Conservation (phyloP, 129 eudicot species). For the Sambucus nigra region DNA sequence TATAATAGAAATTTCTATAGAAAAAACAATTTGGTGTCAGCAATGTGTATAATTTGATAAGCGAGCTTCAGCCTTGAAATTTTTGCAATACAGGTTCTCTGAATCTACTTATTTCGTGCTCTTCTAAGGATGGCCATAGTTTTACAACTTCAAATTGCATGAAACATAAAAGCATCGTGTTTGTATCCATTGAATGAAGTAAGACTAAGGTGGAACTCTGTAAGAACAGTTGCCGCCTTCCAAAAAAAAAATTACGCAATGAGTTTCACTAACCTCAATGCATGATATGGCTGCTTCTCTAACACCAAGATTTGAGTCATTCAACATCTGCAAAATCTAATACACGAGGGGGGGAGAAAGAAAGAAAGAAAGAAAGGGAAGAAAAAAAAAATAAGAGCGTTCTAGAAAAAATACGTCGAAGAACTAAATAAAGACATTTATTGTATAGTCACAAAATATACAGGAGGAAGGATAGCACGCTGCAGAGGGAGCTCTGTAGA, state of each 20-base stretch:
- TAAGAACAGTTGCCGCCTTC: background rate
- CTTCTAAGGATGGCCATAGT: too few relatives aligned
- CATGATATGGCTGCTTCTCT: conserved; percentile 91
- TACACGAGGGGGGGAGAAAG: conserved; percentile 5
- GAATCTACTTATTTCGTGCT: too few relatives aligned
- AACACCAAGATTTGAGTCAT: conserved; percentile 84
- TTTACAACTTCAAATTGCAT: too few relatives aligned
- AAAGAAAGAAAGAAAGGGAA: background rate
- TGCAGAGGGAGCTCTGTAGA: conserved; percentile 94
- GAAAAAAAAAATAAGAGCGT: background rate
- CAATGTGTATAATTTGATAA: too few relatives aligned
- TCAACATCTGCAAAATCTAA: conserved; percentile 91
- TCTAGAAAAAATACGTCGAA: conserved; percentile 5
- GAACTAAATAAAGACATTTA: background rate
- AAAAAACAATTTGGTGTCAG: too few relatives aligned
- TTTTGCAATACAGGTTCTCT: too few relatives aligned
- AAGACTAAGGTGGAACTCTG: background rate
- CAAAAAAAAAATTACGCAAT: too few relatives aligned
- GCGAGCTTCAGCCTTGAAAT: too few relatives aligned
- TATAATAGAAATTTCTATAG: too few relatives aligned
- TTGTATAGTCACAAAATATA: conserved; percentile 22
- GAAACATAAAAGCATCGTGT: too few relatives aligned
- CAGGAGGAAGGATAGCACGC: conserved; percentile 94
- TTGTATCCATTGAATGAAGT: too few relatives aligned
- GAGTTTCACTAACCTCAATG: conserved; percentile 57